phyloP scores from a whole-genome alignment of 768 basidiomycete genomes.

The Boletus reticulatus region DNA sequence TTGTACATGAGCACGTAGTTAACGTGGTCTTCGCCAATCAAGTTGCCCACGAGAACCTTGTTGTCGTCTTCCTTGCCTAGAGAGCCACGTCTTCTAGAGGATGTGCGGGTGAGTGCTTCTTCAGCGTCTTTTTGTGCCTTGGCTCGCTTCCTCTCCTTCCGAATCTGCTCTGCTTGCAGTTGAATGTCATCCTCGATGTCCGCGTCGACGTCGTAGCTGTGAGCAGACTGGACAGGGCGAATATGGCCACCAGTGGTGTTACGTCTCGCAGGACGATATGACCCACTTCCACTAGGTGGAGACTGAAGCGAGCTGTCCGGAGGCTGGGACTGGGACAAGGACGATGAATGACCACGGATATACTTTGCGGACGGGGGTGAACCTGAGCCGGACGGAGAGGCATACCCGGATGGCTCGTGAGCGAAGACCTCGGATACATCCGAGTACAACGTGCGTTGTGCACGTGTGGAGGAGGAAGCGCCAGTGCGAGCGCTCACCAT shows the following conservation, averaged over 20 bases:
- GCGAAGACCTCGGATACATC: slow-evolving; percentile 23
- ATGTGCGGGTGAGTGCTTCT: slow-evolving; percentile 46
- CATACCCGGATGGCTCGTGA: slow-evolving; percentile 15
- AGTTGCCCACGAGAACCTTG: slow-evolving; percentile 80
- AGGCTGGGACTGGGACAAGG: slow-evolving; percentile 25
- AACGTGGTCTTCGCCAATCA: slow-evolving; percentile 97
- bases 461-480: slow-evolving; percentile 19
- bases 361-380: slow-evolving; percentile 24
- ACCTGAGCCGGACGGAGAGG: slow-evolving; percentile 14
- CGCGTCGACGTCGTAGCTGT: slow-evolving; percentile 36
- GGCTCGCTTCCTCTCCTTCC: slow-evolving; percentile 76
- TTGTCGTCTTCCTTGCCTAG: slow-evolving; percentile 42
- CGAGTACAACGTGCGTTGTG: slow-evolving; percentile 10
- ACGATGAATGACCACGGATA: slow-evolving; percentile 17
- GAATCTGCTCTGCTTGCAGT: slow-evolving; percentile 83
- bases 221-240: slow-evolving; percentile 32
- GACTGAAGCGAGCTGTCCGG: slow-evolving; percentile 55
- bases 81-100: slow-evolving; percentile 23
- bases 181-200: slow-evolving; percentile 64
- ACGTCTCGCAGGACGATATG: slow-evolving; percentile 50
- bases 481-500: slow-evolving; percentile 26
- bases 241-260: slow-evolving; percentile 66
- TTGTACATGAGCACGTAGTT: slow-evolving; percentile 99
- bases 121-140: slow-evolving; percentile 64
- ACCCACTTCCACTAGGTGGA: slow-evolving; percentile 27